A percentile compares a stretch with the other conserved stretches of the same genome.
phyloP scores from a whole-genome alignment of 2,329 filamentous ascomycete genomes.

The Raffaelea ambrosiae region DNA sequence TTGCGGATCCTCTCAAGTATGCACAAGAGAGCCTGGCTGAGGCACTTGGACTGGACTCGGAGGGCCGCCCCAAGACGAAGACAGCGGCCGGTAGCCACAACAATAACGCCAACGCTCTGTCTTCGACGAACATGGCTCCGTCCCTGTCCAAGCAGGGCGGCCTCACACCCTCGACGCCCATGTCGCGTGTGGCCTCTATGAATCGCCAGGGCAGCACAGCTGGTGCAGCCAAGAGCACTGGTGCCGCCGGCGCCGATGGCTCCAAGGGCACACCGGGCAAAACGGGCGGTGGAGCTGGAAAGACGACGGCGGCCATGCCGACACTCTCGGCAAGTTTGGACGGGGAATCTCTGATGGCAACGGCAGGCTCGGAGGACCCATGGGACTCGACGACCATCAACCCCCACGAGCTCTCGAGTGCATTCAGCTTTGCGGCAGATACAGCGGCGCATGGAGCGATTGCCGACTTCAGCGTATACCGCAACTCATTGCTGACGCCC shows the following conservation, averaged over 20 bases:
- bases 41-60: constrained; percentile 41
- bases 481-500: constrained; percentile 39
- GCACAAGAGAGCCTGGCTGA: constrained; percentile 39
- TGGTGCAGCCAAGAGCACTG: constrained; percentile 25
- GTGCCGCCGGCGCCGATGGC: not conserved
- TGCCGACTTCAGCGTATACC: constrained; percentile 44
- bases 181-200: constrained; percentile 43
- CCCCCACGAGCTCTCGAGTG: constrained; percentile 38
- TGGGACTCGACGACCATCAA: constrained; percentile 39
- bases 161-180: constrained; percentile 35
- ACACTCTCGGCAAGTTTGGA: constrained; percentile 18
- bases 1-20: constrained; percentile 46
- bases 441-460: constrained; percentile 36
- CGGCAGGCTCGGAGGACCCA: constrained; percentile 12
- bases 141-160: constrained; percentile 39
- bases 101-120: constrained; percentile 16
- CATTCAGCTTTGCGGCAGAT: constrained; percentile 30
- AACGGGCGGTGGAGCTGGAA: constrained; percentile 14
- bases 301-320: constrained; percentile 15
- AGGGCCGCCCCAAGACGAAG: constrained; percentile 33
- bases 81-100: constrained; percentile 20
- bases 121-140: constrained; percentile 26
- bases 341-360: constrained; percentile 13
- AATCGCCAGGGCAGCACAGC: constrained; percentile 38
- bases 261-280: constrained; percentile 16